Base-by-base conservation (phyloP, 176 grass and related monocot genomes). In the Cenchrus purpureus region DNA sequence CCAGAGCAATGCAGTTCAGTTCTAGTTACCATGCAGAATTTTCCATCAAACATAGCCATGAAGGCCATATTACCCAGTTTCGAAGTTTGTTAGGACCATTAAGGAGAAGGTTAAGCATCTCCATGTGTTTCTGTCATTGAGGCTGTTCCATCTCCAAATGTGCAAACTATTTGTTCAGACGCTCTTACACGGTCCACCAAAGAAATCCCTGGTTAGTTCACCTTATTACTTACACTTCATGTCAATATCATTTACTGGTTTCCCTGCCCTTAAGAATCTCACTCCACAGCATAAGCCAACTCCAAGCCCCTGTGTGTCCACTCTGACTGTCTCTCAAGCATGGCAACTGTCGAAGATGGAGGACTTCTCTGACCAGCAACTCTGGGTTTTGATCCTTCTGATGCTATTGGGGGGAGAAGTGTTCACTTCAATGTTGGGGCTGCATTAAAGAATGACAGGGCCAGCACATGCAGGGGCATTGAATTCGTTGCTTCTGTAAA, bases 331-430 rank as follows among this genome's bases (percentile, higher is more conserved):
- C 25, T 95, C 68, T 95, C 88, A 9, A 91, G 93, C 68, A 91
- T 92, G 63, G 85, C 78, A 55, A 90, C 74, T 4, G 61, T 92
- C 43, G 61, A 85, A 85, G 81, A 95, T 90, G 85, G 90, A 95
- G 86, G 79, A 80, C 17, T 80, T 95, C 11, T 95, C 93, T 14
- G 42, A 77, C 46, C 77, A 53, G 45, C 90, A 95, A 55, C 79
- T 95, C 20, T 77, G 87, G 45, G 76, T 92, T 53, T 75, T 88
- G 11, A 79, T 80, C 6, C 28, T 92, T 66, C 68, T 90, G 68
- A 92, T 92, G 93, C 45, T 95, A 54, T 51, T 87, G 7, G 88
- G 93, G 20, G 93, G 93, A 29, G 82, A 95, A 57, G 79, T 90
- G 22, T 95, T 89, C 74, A 84, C 87, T 52, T 90, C 65, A 9